Evolutionary conservation across 345 rosid species (phyloP), one percentile per base, ranked within the genome.

Genomic region (Gossypium sturtianum): DNA sequence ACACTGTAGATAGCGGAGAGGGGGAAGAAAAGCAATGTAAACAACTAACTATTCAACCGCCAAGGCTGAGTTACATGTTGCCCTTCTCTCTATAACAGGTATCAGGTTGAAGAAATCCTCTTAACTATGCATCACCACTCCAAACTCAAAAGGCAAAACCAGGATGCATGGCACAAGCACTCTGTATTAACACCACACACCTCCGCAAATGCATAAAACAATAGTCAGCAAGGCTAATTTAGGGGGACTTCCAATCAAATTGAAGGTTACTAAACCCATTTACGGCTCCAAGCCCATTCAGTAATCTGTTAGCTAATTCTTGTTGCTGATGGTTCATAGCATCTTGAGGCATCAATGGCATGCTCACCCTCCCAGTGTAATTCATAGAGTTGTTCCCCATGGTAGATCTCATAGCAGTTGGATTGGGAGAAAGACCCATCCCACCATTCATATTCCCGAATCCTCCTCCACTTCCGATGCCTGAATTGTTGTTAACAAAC

Each of bases 231-330:
- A 15, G 25, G 23, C 25, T 20, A 19, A 27, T 34, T 88, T 83
- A 89, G 3, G 87, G 87, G 63, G 87, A 84, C 69, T 89, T 87
- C 87, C 91, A 87, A 76, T 86, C 88, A 74, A 74, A 87, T 71
- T 81, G 88, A 34, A 80, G 80, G 78, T 84, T 82, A 76, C 75
- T 81, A 45, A 76, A 87, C 67, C 88, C 91, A 70, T 84, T 86
- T 57, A 70, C 83, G 3, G 85, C 85, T 76, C 91, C 86, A 45
- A 89, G 63, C 62, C 93, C 89, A 60, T 79, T 77, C n/a, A 80
- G 84, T 57, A 87, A 76, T 66, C 82, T 85, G 75, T 72, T 83
- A 22, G 83, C 85, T 77, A 84, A 71, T 65, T 87, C 93, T 62
- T 83, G 84, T 22, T 84, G 89, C 58, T 84, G 89, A 41, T 80